Base-by-base conservation (phyloP, 202 grass and related monocot species). In the Carex arenaria region DNA sequence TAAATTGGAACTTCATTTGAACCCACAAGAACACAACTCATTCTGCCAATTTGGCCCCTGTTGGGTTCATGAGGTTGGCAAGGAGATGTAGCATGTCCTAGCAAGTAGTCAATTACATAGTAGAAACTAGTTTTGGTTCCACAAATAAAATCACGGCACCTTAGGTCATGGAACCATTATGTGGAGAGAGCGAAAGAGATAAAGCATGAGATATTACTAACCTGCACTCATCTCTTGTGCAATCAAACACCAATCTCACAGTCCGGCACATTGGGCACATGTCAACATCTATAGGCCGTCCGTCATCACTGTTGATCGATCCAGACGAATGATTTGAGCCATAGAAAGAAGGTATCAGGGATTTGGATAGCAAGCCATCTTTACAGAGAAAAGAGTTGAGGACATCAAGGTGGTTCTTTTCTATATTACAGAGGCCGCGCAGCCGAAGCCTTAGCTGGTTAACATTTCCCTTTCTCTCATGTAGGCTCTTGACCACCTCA, bases 151-250 rank as follows among this genome's bases (percentile, higher is more conserved):
- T 73, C 19, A 22, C 15, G 70, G 70, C 4, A n/a, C 36, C 40
- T 26, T 72, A 19, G 51, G 20, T 32, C 7, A 31, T 15, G 23
- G 66, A 4, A 74, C 11, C 20, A 74, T 30, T 74, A 30, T 8
- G 10, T 12, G 43, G 68, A 14, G 26, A 8, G 7, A 5, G 9
- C 22, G 13, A 66, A 47, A 28, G 26, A 32, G 10, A n/a, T 22
- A 26, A 54, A 79, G 60, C 63, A 80, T 36, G 45, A 75, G 31
- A 64, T 53, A 61, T 11, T 71, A 85, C 81, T 64, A 20, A 95
- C 91, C 95, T 93, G 87, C 89, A 95, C 43, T 89, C 81, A 42
- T 89, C 82, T 88, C 89, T 90, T 11, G 96, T 93, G 85, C 96
- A 98, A 82, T 90, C 89, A 89, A 93, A 95, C 1, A 98, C 85